These are phyloP conservation scores for Aspergillus fijiensis DNA, from an alignment of 2,329 filamentous ascomycete species.

Conservation along the genomic window DNA sequence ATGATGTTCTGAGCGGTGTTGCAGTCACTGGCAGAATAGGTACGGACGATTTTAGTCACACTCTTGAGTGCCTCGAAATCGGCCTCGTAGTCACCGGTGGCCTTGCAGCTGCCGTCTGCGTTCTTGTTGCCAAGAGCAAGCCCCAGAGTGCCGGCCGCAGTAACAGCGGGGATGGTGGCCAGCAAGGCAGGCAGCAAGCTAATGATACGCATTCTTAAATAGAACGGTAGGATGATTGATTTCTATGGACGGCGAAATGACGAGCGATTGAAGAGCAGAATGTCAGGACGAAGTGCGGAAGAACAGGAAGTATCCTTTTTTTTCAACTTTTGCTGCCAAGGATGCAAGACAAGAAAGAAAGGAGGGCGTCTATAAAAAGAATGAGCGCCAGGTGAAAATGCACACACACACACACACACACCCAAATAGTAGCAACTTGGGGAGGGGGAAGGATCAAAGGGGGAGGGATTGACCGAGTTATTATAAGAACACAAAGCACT, in stretches of 20 bases:
- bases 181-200: slow-evolving; percentile 42
- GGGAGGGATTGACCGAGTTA: neutral
- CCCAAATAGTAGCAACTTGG: neutral
- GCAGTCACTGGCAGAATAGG: slow-evolving; percentile 67
- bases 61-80: slow-evolving; percentile 63
- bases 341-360: neutral
- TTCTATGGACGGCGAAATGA: neutral
- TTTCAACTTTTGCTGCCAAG: neutral
- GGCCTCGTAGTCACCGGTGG: slow-evolving; percentile 59
- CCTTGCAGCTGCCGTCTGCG: slow-evolving; percentile 62
- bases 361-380: slow-evolving; percentile 1
- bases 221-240: neutral
- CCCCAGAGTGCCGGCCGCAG: slow-evolving; percentile 58
- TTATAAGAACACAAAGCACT: slow-evolving; percentile 3
- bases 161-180: slow-evolving; percentile 48
- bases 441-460: neutral
- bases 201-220: slow-evolving; percentile 45
- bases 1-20: slow-evolving; percentile 62
- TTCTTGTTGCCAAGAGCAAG: slow-evolving; percentile 68
- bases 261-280: neutral
- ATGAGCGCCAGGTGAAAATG: neutral
- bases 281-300: slow-evolving; percentile 1
- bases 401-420: neutral
- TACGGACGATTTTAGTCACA: slow-evolving; percentile 59
- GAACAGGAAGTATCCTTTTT: neutral